Conservation (phyloP, 2,329 filamentous ascomycete species). For the Albifimbria verrucaria region DNA sequence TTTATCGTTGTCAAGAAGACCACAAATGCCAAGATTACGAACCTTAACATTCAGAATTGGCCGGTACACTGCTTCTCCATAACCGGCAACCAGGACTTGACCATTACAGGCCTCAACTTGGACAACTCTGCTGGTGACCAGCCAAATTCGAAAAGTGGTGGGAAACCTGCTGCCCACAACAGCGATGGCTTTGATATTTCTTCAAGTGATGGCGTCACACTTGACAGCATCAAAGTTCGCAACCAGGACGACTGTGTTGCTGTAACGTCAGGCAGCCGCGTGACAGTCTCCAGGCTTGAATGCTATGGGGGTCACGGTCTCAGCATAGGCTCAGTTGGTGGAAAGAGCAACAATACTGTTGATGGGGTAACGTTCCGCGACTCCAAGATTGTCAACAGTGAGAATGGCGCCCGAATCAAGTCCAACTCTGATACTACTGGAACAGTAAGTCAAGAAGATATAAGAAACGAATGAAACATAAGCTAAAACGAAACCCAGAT, state of each 20-base stretch:
- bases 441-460: conserved; percentile 9
- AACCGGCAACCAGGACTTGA: conserved; percentile 26
- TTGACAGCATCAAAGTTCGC: conserved; percentile 46
- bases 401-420: conserved; percentile 48
- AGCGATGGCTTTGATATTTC: conserved; percentile 57
- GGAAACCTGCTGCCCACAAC: conserved; percentile 35
- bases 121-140: conserved; percentile 31
- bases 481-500: conserved; percentile 10
- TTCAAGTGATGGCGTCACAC: conserved; percentile 41
- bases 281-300: conserved; percentile 36
- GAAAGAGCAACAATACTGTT: conserved; percentile 49
- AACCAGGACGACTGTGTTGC: conserved; percentile 60
- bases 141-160: conserved; percentile 9
- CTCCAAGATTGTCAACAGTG: conserved; percentile 43
- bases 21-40: conserved; percentile 25
- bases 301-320: conserved; percentile 39
- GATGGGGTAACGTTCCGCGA: conserved; percentile 44
- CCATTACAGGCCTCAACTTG: conserved; percentile 27
- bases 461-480: not conserved
- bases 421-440: conserved; percentile 42
- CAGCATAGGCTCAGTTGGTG: conserved; percentile 37
- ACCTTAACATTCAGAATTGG: conserved; percentile 33
- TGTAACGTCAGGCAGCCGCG: conserved; percentile 45
- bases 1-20: conserved; percentile 44
- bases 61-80: conserved; percentile 36